Percentiles rank a stretch among this genome's conserved stretches.
phyloP scores from a whole-genome alignment of 805 yeast genomes.

The Zygoascus ofunaensis region DNA sequence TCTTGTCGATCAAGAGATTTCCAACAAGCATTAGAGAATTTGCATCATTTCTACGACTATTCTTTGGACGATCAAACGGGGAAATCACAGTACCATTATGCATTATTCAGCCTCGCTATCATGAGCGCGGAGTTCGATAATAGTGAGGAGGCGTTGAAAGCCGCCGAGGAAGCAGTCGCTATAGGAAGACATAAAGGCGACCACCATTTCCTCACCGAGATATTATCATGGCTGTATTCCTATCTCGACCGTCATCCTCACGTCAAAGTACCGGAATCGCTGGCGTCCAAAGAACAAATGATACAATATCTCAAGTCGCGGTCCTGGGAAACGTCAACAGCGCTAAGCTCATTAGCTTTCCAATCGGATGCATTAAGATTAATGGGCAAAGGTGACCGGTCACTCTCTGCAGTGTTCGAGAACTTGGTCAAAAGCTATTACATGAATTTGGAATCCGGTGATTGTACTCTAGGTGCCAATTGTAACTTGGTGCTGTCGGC shows the following conservation, averaged over 20 bases:
- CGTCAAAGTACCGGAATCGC: conserved; percentile 37
- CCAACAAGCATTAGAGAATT: conserved; percentile 41
- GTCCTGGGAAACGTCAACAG: conserved; percentile 34
- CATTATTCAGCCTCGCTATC: conserved; percentile 61
- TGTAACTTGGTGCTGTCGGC: conserved; percentile 9
- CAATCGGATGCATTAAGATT: conserved; percentile 13
- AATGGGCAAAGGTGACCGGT: conserved; percentile 11
- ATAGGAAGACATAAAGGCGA: conserved; percentile 85
- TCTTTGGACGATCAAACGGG: conserved; percentile 54
- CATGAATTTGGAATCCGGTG: conserved; percentile 13
- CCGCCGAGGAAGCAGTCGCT: conserved; percentile 78
- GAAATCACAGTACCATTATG: conserved; percentile 63
- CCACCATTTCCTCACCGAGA: conserved; percentile 56
- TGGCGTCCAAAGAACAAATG: conserved; percentile 55
- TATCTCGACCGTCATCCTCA: conserved; percentile 61
- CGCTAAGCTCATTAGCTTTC: conserved; percentile 10
- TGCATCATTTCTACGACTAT: conserved; percentile 61
- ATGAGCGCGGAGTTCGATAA: conserved; percentile 62
- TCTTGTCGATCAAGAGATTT: conserved; percentile 51
- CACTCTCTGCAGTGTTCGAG: conserved; percentile 32
- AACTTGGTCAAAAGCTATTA: conserved; percentile 21
- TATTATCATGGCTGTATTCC: conserved; percentile 47
- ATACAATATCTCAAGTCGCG: conserved; percentile 50
- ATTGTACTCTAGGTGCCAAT: neutral
- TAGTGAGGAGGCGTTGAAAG: conserved; percentile 58